A percentile compares a stretch with the other conserved stretches of the same genome.
Conservation (phyloP, 345 rosid genomes). For the Gynandropsis gynandra region DNA sequence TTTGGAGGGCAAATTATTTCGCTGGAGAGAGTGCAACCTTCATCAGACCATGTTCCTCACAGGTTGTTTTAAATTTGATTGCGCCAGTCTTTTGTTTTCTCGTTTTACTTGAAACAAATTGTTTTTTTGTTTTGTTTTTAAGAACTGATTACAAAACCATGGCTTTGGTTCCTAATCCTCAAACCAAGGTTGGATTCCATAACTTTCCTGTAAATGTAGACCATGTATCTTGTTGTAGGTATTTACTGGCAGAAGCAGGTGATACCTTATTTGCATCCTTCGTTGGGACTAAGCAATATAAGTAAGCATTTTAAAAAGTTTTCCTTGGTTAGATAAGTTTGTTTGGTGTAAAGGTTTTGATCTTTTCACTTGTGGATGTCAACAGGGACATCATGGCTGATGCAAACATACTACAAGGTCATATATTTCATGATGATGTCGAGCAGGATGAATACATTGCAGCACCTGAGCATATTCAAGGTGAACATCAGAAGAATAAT, state of each 20-base stretch:
- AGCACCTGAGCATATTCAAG: conserved; percentile 34
- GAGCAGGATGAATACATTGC: conserved; percentile 39
- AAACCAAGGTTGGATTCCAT: neutral
- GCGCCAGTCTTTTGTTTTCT: neutral
- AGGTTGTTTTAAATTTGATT: conserved; percentile 36
- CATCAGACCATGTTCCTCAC: conserved; percentile 91
- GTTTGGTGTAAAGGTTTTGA: conserved; percentile 8
- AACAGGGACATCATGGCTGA: conserved; percentile 90
- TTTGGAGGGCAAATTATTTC: conserved; percentile 89
- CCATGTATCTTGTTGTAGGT: conserved; percentile 35
- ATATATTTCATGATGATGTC: conserved; percentile 75
- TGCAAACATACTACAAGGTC: conserved; percentile 93
- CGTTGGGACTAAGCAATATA: conserved; percentile 89
- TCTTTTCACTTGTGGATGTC: conserved; percentile 14
- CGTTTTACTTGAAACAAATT: neutral
- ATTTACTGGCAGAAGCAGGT: conserved; percentile 88
- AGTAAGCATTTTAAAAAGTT: conserved; percentile 40
- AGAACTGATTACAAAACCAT: neutral
- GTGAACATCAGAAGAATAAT: conserved; percentile 38
- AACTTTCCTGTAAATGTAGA: neutral
- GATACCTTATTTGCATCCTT: conserved; percentile 95
- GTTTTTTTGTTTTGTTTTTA: neutral
- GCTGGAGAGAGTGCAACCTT: conserved; percentile 87
- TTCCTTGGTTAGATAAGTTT: neutral
- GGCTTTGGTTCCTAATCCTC: conserved; percentile 6